phyloP scores from a whole-genome alignment of 139 green algal species.

The Tetradesmus obliquus region DNA sequence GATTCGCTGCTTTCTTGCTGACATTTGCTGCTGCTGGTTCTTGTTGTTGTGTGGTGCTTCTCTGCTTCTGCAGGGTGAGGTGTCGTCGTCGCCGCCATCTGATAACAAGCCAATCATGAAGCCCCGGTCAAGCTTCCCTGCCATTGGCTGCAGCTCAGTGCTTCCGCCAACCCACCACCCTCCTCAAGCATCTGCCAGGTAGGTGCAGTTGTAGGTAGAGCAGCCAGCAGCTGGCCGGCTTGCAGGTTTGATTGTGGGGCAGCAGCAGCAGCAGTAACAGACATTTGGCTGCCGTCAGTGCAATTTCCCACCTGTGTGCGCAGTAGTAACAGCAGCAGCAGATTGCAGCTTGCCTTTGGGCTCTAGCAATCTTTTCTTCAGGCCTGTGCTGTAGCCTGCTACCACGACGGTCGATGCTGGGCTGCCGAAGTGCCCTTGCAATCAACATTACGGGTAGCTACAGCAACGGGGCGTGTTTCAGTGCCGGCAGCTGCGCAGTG shows the following conservation, averaged over 20 bases:
- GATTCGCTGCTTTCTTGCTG: not conserved
- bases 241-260: too few species aligned
- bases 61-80: not conserved
- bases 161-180: too few species aligned
- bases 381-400: not conserved
- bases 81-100: too few species aligned
- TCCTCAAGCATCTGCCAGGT: too few species aligned
- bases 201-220: too few species aligned
- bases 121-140: too few species aligned
- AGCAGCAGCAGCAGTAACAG: not conserved
- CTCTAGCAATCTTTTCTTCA: not conserved
- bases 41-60: not conserved
- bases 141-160: not conserved
- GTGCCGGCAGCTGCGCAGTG: slow-evolving; percentile 43
- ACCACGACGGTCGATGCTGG: slow-evolving; percentile 46
- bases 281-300: not conserved
- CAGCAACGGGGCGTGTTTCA: slow-evolving; percentile 33
- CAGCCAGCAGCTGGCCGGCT: too few species aligned
- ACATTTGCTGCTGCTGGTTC: not conserved
- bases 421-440: not conserved
- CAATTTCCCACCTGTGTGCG: not conserved
- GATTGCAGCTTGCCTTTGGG: too few species aligned
- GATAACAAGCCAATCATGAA: too few species aligned
- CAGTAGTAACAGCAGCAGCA: not conserved
- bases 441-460: slow-evolving; percentile 48